Conservation (phyloP, 1,139 yeast species). For the Taphrina deformans region DNA sequence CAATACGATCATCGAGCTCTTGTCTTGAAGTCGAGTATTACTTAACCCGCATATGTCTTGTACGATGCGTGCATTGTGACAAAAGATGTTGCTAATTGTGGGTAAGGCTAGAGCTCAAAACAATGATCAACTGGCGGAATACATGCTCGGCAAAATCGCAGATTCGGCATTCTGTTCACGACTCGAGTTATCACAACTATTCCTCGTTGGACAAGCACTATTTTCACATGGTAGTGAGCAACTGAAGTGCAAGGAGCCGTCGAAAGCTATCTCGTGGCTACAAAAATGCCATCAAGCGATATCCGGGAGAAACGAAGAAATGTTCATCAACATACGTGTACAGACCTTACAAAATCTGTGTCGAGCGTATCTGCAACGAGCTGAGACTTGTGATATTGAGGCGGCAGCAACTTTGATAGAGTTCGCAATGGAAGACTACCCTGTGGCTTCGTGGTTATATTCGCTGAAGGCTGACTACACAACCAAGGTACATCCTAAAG, state of each 20-base stretch:
- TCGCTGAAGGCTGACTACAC: slow-evolving; percentile 2
- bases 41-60: slow-evolving; percentile 10
- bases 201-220: slow-evolving; percentile 2
- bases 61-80: too few relatives aligned
- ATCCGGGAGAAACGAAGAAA: not conserved
- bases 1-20: too few relatives aligned
- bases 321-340: slow-evolving; percentile 7
- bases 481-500: not conserved
- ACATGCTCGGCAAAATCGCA: not conserved
- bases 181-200: not conserved
- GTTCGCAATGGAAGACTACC: slow-evolving; percentile 19
- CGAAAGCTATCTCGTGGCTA: slow-evolving; percentile 18
- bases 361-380: slow-evolving; percentile 15
- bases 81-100: too few relatives aligned
- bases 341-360: slow-evolving; percentile 11
- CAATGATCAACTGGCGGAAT: slow-evolving; percentile 18
- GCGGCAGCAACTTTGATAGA: slow-evolving; percentile 3
- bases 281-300: not conserved
- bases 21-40: not conserved
- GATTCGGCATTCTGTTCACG: not conserved
- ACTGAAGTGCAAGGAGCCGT: not conserved
- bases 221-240: slow-evolving; percentile 5
- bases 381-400: slow-evolving; percentile 4
- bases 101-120: slow-evolving; percentile 12
- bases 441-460: slow-evolving; percentile 25